These are phyloP conservation scores for Podospora pseudopauciseta DNA, from an alignment of 495 filamentous ascomycete genomes.

Conservation along the genomic window DNA sequence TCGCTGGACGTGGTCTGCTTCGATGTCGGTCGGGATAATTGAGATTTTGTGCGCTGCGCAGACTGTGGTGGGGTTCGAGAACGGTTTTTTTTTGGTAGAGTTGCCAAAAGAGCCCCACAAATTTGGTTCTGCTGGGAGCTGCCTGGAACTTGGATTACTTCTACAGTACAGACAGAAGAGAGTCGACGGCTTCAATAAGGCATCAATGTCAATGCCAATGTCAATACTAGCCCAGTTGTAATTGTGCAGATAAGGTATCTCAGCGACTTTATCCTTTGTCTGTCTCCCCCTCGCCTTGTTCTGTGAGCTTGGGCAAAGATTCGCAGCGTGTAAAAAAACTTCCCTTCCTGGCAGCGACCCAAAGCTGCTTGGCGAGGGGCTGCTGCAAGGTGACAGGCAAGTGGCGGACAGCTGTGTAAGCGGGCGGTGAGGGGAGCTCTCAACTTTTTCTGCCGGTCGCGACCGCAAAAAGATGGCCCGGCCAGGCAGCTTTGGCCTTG, in stretches of 20 bases:
- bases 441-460: constrained; percentile 26
- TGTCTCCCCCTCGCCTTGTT: background rate
- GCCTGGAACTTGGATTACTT: too few relatives aligned
- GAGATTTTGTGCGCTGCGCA: constrained; percentile 36
- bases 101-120: constrained; percentile 34
- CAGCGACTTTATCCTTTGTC: background rate
- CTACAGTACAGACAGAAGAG: too few relatives aligned
- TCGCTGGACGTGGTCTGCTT: constrained; percentile 19
- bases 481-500: constrained; percentile 19
- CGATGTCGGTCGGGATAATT: constrained; percentile 28
- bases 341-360: background rate
- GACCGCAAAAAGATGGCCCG: constrained; percentile 29
- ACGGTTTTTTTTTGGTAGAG: constrained; percentile 16
- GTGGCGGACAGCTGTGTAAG: constrained; percentile 18
- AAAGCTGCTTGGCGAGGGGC: background rate
- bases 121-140: background rate
- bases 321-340: background rate
- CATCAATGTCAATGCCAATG: background rate
- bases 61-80: constrained; percentile 34
- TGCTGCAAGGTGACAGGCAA: constrained; percentile 3
- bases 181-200: too few relatives aligned
- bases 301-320: background rate
- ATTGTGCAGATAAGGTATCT: background rate
- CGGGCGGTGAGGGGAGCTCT: constrained; percentile 27
- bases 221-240: background rate